Base-by-base conservation (phyloP, 2,329 filamentous ascomycete genomes). In the Plenodomus biglobosus region DNA sequence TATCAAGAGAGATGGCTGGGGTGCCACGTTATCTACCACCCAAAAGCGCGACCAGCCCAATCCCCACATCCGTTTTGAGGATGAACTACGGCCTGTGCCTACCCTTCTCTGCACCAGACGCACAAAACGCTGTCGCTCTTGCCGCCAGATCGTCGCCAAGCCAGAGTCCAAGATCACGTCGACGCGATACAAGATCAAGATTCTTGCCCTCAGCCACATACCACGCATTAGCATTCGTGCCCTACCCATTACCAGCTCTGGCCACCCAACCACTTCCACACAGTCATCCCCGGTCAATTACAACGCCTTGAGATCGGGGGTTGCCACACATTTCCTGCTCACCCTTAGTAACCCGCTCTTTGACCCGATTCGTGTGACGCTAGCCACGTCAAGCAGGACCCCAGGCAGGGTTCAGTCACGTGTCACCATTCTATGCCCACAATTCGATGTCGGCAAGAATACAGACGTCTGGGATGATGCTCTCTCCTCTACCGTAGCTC, bases 401-500 rank as follows among this genome's bases (percentile, higher is more conserved):
- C 65, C 70, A 0, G 71, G 71, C 16, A 67, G 60, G 41, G 59
- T 74, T 2, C 57, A 66, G 16, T 66, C 86, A 46, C 87, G 84
- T 62, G 90, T 99, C 50, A 99, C 94, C 0, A 86, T 99, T 13
- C 80, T 99, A 1, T 99, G 92, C 64, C 94, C 94, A 0, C 85
- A 95, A 61, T 97, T 99, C 70, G 89, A 94, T 40, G 86, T 99
- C 38, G 92, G 92, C 54, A 90, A 92, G 49, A 96, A 96, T 70
- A 94, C 90, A n/a, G 88, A 92, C 62, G 83, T 95, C 72, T 88
- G 88, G 87, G 92, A 97, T 62, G 94, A 97, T 66, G 92, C 92
- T 0, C 79, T 96, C 10, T 67, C 83, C 1, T 64, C 71, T 42
- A 62, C 71, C 40, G 55, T 65, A 58, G 73, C 67, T 69, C 68